Base-by-base conservation (phyloP, 129 eudicot species). In the Silybum marianum region DNA sequence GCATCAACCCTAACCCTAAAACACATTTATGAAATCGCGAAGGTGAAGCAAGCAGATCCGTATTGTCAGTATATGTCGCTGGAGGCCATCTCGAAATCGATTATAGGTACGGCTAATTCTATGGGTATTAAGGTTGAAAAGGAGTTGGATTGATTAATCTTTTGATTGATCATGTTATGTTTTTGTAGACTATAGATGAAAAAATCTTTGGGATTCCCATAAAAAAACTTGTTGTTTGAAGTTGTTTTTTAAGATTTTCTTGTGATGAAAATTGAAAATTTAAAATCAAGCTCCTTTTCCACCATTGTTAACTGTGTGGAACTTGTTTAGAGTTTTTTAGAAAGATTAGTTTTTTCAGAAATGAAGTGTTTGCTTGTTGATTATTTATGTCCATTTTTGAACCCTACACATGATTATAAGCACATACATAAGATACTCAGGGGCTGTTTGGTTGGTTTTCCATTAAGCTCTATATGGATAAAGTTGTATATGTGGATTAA, bases 11-110 rank as follows among this genome's bases (percentile, higher is more conserved):
- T 93, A 65, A 89, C 93, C 46, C 66, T 90, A 19, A 91, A 90
- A 88, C 98, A 91, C 70, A 78, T 93, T 3, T 93, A 89, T 69
- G 97, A 93, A 80, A 93, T 93, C 24, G 98, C 97, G 1, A 93
- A 89, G 89, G 87, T 93, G 67, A 93, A 93, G 86, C 92, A 91
- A 85, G 74, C 88, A 19, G 97, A 93, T 79, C 94, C 94, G 2
- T 86, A 62, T 25, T 89, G 94, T 36, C 87, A 85, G 87, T 87
- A 91, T 65, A 87, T 93, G 91, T 85, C 94, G 14, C 69, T 93
- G 66, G 98, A 93, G 80, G 74, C 93, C 8, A 89, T 93, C 54
- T 86, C 89, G 25, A 93, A 86, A 79, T 91, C 97, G 4, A 78
- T 93, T 78, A 89, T 93, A 19, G 98, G 98, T 21, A 93, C 98